A percentile compares a stretch with the other conserved stretches of the same genome.
These are phyloP conservation scores for Fusarium sp. DNA, from an alignment of 2,329 filamentous ascomycete genomes.

Conservation along the genomic window DNA sequence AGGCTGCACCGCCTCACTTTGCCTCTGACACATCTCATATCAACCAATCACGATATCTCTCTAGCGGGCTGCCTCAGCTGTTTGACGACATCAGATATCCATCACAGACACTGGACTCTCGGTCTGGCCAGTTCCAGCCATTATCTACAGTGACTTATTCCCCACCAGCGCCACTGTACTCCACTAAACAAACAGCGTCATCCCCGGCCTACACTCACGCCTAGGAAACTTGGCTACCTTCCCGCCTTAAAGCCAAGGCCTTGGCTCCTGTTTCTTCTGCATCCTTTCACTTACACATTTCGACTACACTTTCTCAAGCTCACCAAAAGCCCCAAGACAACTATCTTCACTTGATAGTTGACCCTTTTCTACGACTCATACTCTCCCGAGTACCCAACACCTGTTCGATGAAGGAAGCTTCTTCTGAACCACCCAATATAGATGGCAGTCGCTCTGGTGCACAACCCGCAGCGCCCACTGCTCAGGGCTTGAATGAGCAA, in stretches of 20 bases:
- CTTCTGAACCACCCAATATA: conserved; percentile 64
- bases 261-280: conserved; percentile 26
- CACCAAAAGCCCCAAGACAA: conserved; percentile 30
- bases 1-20: conserved; percentile 39
- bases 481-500: conserved; percentile 35
- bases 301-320: conserved; percentile 19
- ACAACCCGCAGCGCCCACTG: conserved; percentile 60
- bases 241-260: conserved; percentile 41
- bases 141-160: not conserved
- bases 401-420: conserved; percentile 73
- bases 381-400: conserved; percentile 22
- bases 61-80: conserved; percentile 10
- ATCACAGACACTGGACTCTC: not conserved
- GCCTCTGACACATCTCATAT: conserved; percentile 12
- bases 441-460: conserved; percentile 68
- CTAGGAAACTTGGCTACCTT: not conserved
- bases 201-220: conserved; percentile 16
- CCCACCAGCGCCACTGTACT: conserved; percentile 34
- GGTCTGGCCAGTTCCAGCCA: conserved; percentile 3
- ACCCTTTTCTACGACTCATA: conserved; percentile 5
- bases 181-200: conserved; percentile 23
- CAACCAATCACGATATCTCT: conserved; percentile 27
- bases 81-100: conserved; percentile 10
- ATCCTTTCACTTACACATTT: conserved; percentile 22
- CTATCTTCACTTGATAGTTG: conserved; percentile 24